Base-by-base conservation (phyloP, 805 yeast genomes). In the Kregervanrija fluxuum region DNA sequence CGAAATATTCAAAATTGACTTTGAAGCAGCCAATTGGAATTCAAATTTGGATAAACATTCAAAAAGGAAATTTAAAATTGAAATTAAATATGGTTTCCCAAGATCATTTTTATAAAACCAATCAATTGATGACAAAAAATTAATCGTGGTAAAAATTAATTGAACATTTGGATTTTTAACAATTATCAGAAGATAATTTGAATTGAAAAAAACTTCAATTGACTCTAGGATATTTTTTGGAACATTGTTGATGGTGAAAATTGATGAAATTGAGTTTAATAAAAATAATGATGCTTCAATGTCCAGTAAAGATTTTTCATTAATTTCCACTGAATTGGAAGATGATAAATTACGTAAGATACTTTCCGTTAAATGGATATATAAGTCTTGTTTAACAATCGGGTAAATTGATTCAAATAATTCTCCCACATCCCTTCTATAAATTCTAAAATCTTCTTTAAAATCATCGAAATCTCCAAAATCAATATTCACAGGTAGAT, bases 341-440 rank as follows among this genome's bases (percentile, higher is more conserved):
- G 61, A 56, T 12, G 52, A 32, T 11, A 65, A 42, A 32, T 59
- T 57, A 1, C 52, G 45, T 5, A 61, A 46, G 2, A 77, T 60
- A 32, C 66, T 67, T 8, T 56, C 53, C 1, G 67, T 52, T 30
- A 85, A 59, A 15, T 62, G 68, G 4, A 67, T 65, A 50, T 75
- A 76, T 33, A 86, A 60, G 1, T 71, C 64, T 0, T 60, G 44
- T 34, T 85, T 86, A 33, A 87, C 68, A 5, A 85, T 67, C 1
- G 88, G 76, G 66, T 82, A 86, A 1, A 82, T 62, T 0, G 78
- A 69, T 44, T 88, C 93, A 50, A 86, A 76, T 34, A 90, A 69
- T 53, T 93, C 98, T 1, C 82, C 75, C 9, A 84, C 82, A 48
- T 84, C 91, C 31, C 77, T 66, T 53, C 97, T 73, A 61, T 79